Percentiles rank a stretch among this genome's conserved stretches.
Conservation (phyloP, 1,284 basidiomycete genomes). For the Leucoagaricus sp. region DNA sequence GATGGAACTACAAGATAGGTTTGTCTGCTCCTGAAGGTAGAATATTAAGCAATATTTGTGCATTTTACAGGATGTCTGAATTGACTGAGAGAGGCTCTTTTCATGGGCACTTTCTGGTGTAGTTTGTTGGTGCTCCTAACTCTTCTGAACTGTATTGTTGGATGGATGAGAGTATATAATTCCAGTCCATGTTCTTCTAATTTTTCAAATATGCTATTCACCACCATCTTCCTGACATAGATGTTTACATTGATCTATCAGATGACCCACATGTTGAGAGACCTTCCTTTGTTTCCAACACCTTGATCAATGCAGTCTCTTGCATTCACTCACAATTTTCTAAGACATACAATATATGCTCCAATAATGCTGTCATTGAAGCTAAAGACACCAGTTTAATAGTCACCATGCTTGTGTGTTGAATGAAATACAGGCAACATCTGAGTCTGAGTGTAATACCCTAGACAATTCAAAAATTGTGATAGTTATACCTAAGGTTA, state of each 20-base stretch:
- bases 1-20: constrained; percentile 13
- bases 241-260: background rate
- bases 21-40: constrained; percentile 8
- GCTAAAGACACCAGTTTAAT: no score
- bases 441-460: no score
- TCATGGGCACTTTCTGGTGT: constrained; percentile 17
- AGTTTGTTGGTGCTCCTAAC: constrained; percentile 13
- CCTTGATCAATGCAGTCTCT: background rate
- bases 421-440: no score
- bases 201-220: constrained; percentile 17
- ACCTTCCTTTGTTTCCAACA: constrained; percentile 5
- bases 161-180: background rate
- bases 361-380: no score
- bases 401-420: no score
- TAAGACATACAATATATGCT: no score
- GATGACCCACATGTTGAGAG: constrained; percentile 14
- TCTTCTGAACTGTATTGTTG: constrained; percentile 13
- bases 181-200: constrained; percentile 12
- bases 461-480: no score
- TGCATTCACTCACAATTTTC: no score
- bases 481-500: no score
- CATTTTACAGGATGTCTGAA: constrained; percentile 15
- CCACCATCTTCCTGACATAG: constrained; percentile 15
- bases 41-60: constrained; percentile 8
- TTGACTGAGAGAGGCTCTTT: constrained; percentile 14